Percentiles rank a stretch among this genome's conserved stretches.
Evolutionary conservation across 169 alveolate genomes (phyloP).

Genomic region (Cryptosporidium viatorum): DNA sequence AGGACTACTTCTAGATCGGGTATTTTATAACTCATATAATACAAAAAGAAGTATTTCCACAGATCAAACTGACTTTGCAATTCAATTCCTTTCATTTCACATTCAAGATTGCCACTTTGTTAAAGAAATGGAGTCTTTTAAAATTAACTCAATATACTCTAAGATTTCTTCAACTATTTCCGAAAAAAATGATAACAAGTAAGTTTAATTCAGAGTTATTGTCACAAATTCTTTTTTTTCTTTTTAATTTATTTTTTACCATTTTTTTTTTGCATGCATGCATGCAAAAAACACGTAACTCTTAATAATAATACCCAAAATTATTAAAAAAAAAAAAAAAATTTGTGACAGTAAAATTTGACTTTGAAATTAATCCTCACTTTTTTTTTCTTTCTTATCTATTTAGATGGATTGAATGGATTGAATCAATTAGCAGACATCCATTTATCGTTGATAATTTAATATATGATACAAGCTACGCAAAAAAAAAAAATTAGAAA

Average conservation of each 20-base stretch:
- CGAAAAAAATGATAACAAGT: conserved; percentile 23
- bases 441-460: conserved; percentile 62
- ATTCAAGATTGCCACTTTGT: conserved; percentile 28
- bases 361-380: not conserved
- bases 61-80: conserved; percentile 9
- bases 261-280: not conserved
- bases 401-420: conserved; percentile 70
- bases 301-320: not conserved
- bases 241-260: not conserved
- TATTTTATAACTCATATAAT: conserved; percentile 60
- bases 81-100: conserved; percentile 31
- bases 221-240: not conserved
- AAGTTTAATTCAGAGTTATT: not conserved
- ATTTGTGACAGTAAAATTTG: not conserved
- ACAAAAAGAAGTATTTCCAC: conserved; percentile 49
- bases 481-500: not conserved
- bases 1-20: conserved; percentile 74
- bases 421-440: conserved; percentile 55
- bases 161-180: not conserved
- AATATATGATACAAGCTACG: conserved; percentile 31
- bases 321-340: not conserved
- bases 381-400: not conserved
- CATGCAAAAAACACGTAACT: not conserved
- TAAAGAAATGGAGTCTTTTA: conserved; percentile 35
- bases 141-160: conserved; percentile 14